Evolutionary conservation across 2,329 filamentous ascomycete species (phyloP), one percentile per base, ranked within the genome.

Genomic region (Aspergillus sp.): DNA sequence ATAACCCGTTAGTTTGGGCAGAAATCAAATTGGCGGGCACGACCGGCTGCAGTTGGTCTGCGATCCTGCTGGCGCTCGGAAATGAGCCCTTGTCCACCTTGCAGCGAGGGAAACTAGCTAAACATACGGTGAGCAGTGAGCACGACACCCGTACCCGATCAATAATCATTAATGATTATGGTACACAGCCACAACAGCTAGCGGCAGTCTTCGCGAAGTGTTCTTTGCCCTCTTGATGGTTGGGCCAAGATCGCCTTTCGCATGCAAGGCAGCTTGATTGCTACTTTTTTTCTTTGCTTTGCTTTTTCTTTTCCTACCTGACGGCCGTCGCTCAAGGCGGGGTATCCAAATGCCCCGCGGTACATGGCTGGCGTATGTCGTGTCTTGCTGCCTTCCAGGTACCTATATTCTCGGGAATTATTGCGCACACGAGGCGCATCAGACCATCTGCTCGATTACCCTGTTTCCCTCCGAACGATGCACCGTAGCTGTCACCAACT

Each of bases 81-180:
- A 54, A 52, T 54, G 14, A 49, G 55, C 60, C 66, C 63, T 63
- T 57, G 66, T 61, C 55, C 51, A 55, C 57, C 61, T 62, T 67
- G 64, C 63, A 68, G 26, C 26, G 26, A 29, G 26, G 64, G 57
- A 55, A 32, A 47, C 29, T 46, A 46, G 45, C 50, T 39, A 39
- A 66, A 68, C 57, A 63, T 55, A 67, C 66, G 65, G 65, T 67
- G 65, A 67, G 64, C 51, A 50, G 46, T 52, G 29, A 39, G 32
- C 14, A 54, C 29, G n/a, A 54, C 36, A 42, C 58, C 58, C 45
- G 45, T 47, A 47, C 45, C 45, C 45, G 45, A 47, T 14, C 12
- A 9, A 20, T 18, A 29, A 36, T 61, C 56, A 57, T 63, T 57
- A n/a, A 49, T 57, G 20, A 31, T 29, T 29, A 29, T 29, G 26